Evolutionary conservation across 768 basidiomycete species (phyloP).

Genomic region (Termitomyces sp.): DNA sequence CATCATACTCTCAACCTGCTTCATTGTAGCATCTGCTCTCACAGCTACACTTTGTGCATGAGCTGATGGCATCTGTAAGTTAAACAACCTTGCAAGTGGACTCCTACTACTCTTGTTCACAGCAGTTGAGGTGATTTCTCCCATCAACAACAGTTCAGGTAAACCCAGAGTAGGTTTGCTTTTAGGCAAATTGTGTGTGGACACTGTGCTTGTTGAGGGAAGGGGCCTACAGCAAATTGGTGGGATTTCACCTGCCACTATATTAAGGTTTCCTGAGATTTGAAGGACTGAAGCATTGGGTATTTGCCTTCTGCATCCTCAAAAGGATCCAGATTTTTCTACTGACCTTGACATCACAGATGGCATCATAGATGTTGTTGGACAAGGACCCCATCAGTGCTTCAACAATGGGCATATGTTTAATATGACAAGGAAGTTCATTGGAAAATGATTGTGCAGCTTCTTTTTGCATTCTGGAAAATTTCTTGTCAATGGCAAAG

Average conservation of each 20-base stretch:
- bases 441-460: conserved; percentile 55
- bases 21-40: conserved; percentile 41
- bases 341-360: conserved; percentile 64
- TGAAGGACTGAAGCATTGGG: conserved; percentile 31
- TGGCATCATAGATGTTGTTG: conserved; percentile 67
- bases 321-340: conserved; percentile 46
- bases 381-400: conserved; percentile 68
- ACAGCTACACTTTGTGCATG: conserved; percentile 15
- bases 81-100: conserved; percentile 47
- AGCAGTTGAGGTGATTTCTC: conserved; percentile 5
- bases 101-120: conserved; percentile 26
- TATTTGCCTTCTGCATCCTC: conserved; percentile 41
- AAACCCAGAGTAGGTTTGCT: conserved; percentile 12
- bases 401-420: conserved; percentile 69
- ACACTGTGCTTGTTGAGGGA: conserved; percentile 10
- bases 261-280: conserved; percentile 29
- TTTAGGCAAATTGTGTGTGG: conserved; percentile 19
- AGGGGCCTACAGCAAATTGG: conserved; percentile 21
- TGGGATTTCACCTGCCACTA: conserved; percentile 12
- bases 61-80: conserved; percentile 13
- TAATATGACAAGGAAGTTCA: conserved; percentile 65
- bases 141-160: conserved; percentile 16
- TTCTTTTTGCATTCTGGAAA: conserved; percentile 47
- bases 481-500: conserved; percentile 42
- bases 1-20: conserved; percentile 53